phyloP scores from a whole-genome alignment of 306 rosid genomes.

The Dicorynia guianensis region DNA sequence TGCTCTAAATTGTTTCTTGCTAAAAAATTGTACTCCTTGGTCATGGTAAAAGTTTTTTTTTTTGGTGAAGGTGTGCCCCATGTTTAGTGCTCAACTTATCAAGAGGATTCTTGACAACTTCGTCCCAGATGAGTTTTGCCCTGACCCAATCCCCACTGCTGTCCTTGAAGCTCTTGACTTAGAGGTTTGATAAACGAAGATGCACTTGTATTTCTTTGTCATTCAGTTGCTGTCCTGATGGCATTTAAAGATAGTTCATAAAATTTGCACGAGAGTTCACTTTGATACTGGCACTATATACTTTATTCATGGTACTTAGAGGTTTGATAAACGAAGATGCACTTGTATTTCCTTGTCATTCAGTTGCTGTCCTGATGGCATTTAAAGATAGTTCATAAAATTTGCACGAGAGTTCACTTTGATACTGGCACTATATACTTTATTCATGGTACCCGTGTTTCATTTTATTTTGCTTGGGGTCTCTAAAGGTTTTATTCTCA shows the following conservation, averaged over 20 bases:
- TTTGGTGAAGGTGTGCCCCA: slow-evolving; percentile 85
- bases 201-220: slow-evolving; percentile 4
- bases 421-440: background rate
- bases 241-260: background rate
- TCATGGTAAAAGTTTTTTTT: slow-evolving; percentile 34
- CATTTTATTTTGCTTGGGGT: background rate
- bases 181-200: slow-evolving; percentile 61
- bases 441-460: too few relatives aligned
- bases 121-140: slow-evolving; percentile 92
- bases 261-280: background rate
- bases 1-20: background rate
- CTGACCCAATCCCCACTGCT: slow-evolving; percentile 79
- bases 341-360: background rate
- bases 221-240: background rate
- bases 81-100: slow-evolving; percentile 77
- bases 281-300: background rate
- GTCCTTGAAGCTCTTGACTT: slow-evolving; percentile 77
- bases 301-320: too few relatives aligned
- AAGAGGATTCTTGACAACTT: slow-evolving; percentile 75
- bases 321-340: too few relatives aligned
- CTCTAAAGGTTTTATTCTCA: slow-evolving; percentile 13
- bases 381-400: background rate
- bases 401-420: background rate
- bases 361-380: background rate
- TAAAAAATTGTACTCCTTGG: slow-evolving; percentile 25